phyloP scores from a whole-genome alignment of 2,329 filamentous ascomycete species.

The Aspergillus aculeatinus region DNA sequence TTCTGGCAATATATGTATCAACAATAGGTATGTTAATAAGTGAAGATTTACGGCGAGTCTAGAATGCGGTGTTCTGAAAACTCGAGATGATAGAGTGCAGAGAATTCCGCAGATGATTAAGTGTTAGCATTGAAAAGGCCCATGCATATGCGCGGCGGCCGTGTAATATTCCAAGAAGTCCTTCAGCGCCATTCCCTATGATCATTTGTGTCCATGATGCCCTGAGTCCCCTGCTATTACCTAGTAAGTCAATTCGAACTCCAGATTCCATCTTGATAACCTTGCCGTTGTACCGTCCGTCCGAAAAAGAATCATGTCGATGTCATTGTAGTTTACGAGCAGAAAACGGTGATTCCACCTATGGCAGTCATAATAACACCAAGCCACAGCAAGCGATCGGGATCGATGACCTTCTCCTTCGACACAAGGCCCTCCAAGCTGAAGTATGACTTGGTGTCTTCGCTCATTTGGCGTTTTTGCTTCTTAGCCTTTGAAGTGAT shows the following conservation, averaged over 20 bases:
- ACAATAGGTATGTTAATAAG: too few species aligned
- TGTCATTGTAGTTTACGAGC: constrained; percentile 21
- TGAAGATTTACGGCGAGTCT: too few species aligned
- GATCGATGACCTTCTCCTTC: constrained; percentile 36
- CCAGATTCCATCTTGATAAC: neutral
- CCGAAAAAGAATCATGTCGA: neutral
- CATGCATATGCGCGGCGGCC: neutral
- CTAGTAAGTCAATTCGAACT: constrained; percentile 1
- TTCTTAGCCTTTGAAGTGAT: constrained; percentile 34
- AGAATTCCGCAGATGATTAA: neutral
- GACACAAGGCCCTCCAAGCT: constrained; percentile 30
- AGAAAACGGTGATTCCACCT: constrained; percentile 42
- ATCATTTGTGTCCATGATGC: neutral
- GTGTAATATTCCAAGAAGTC: neutral
- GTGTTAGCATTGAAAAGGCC: neutral
- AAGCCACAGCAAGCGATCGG: constrained; percentile 50
- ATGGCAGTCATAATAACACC: constrained; percentile 48
- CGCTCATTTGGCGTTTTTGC: constrained; percentile 31
- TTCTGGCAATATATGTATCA: too few species aligned
- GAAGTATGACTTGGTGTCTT: constrained; percentile 20
- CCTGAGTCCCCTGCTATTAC: neutral
- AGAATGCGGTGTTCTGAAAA: too few species aligned
- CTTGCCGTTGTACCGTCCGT: neutral
- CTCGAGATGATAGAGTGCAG: neutral
- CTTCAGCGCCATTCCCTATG: constrained; percentile 2